Evolutionary conservation across 495 filamentous ascomycete species (phyloP), one percentile per base, ranked within the genome.

Genomic region (Penicillium steckii): DNA sequence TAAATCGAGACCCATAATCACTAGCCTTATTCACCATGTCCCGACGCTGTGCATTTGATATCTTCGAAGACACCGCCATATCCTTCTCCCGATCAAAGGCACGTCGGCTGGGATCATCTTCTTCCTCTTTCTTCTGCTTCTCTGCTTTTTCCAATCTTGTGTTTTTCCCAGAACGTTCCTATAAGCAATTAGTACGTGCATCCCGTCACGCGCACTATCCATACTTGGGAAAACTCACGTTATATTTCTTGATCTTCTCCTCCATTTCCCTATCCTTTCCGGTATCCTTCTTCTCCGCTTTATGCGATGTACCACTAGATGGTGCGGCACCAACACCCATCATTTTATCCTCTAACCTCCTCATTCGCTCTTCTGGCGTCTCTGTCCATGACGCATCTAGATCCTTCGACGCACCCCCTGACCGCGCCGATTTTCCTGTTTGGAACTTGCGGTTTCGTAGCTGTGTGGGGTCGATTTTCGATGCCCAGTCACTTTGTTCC

Each of bases 71-170:
- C 8, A 86, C 74, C 41, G 81, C 86, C 79, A 98, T 94, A 69
- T 98, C 94, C 76, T 97, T 98, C 72, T 98, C 91, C 40, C 82
- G 77, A 72, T 97, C 91, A 75, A 97, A 98, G 8, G 84, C 86
- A 53, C 94, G 77, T 67, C 83, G 83, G 62, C 89, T 95, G 19
- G 94, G 94, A 66, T 98, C 92, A 74, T 98, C 93, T 24, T 94
- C 90, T 46, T 96, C 91, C 48, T 93, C 89, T 51, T 89, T 81
- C 4, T 56, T 61, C 19, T 66, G 56, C 56, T 81, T 75, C 51
- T 86, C 46, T 10, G 46, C 83, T 56, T 85, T 75, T 46, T 88
- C 82, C 50, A 86, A 80, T 21, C 92, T 71, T 37, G 79, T 85
- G 48, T 76, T 76, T 18, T 82, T 85, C 23, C 88, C 72, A 55